Evolutionary conservation across 2,329 filamentous ascomycete species (phyloP).

Genomic region (Fusarium torulosum): DNA sequence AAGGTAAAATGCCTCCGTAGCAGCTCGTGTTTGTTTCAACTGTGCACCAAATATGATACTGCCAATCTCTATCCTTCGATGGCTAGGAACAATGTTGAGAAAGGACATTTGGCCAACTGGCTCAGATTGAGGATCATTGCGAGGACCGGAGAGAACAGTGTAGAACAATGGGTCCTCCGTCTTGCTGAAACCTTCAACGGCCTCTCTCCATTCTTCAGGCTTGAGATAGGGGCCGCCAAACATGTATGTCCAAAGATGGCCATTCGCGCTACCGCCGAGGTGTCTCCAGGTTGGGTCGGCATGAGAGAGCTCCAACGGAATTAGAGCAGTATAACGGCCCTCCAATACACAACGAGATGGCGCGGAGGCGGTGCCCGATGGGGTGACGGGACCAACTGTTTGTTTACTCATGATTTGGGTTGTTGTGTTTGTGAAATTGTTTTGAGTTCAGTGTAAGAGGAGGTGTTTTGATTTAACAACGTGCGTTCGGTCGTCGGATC

Average conservation of each 20-base stretch:
- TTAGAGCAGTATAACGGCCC: constrained; percentile 51
- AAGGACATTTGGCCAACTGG: constrained; percentile 59
- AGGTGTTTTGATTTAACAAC: neutral
- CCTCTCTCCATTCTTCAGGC: constrained; percentile 33
- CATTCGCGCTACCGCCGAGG: constrained; percentile 51
- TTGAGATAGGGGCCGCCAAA: constrained; percentile 44
- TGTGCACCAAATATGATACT: constrained; percentile 63
- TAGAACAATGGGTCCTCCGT: constrained; percentile 58
- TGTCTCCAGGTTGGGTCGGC: constrained; percentile 49
- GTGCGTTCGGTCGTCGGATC: neutral
- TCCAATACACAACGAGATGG: constrained; percentile 43
- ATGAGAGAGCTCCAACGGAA: constrained; percentile 48
- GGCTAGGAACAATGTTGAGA: constrained; percentile 60
- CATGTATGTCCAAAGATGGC: constrained; percentile 54
- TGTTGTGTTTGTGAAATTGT: neutral
- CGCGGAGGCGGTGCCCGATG: constrained; percentile 22
- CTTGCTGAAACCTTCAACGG: constrained; percentile 40
- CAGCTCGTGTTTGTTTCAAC: constrained; percentile 65
- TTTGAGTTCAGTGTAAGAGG: neutral
- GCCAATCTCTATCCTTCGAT: constrained; percentile 70
- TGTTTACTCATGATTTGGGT: constrained; percentile 18
- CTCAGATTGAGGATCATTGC: constrained; percentile 45
- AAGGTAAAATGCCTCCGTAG: constrained; percentile 70
- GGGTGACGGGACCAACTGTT: constrained; percentile 40
- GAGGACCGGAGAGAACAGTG: constrained; percentile 56